Evolutionary conservation across 345 rosid species (phyloP).

Genomic region (Isatis tinctoria): DNA sequence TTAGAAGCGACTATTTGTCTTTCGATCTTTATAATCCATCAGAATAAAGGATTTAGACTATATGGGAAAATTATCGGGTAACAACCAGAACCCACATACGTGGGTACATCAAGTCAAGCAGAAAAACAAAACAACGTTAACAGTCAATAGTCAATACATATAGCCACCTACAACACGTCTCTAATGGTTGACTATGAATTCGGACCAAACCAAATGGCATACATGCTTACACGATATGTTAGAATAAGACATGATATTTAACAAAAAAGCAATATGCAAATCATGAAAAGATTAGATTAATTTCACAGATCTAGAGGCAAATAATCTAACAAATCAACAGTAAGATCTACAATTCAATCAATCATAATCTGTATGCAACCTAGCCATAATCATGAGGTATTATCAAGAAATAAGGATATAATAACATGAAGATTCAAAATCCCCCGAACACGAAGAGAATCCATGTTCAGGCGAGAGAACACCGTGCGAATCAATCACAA

Average conservation of each 20-base stretch:
- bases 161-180: slow-evolving; percentile 13
- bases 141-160: background rate
- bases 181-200: slow-evolving; percentile 7
- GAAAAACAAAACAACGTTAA: background rate
- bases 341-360: background rate
- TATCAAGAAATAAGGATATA: background rate
- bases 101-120: background rate
- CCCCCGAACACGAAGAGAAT: slow-evolving; percentile 6
- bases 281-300: background rate
- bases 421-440: background rate
- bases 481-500: slow-evolving; percentile 27
- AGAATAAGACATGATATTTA: background rate
- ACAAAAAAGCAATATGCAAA: no score
- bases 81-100: slow-evolving; percentile 21
- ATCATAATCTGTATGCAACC: background rate
- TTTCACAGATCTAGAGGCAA: slow-evolving; percentile 4
- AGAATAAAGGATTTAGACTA: slow-evolving; percentile 38
- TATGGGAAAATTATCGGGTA: background rate
- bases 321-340: background rate
- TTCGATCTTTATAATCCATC: slow-evolving; percentile 34
- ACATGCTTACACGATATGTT: slow-evolving; percentile 1
- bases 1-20: background rate
- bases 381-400: background rate
- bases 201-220: background rate
- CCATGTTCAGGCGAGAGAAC: slow-evolving; percentile 1